phyloP scores from a whole-genome alignment of 2,329 filamentous ascomycete species.

The Aspergillus proliferans region DNA sequence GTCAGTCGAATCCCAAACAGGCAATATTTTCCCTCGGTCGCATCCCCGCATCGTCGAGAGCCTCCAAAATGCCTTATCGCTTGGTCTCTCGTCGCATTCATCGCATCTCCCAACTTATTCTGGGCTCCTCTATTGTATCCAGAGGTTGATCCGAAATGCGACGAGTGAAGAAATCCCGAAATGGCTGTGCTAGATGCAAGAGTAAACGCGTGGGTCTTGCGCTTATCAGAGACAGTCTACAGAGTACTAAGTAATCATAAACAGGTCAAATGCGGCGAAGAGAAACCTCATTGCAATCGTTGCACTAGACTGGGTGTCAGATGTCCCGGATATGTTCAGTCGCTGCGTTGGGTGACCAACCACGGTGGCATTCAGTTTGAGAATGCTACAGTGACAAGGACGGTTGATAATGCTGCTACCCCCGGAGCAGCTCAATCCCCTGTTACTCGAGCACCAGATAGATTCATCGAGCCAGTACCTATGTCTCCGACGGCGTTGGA shows the following conservation, averaged over 20 bases:
- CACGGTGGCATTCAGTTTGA: constrained; percentile 6
- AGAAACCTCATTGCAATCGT: constrained; percentile 32
- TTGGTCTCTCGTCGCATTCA: neutral
- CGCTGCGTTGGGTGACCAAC: constrained; percentile 34
- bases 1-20: neutral
- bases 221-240: neutral
- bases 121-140: neutral
- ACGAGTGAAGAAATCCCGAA: constrained; percentile 38
- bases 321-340: constrained; percentile 34
- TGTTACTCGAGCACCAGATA: neutral
- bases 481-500: neutral
- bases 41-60: neutral
- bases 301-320: constrained; percentile 33
- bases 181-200: constrained; percentile 37
- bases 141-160: constrained; percentile 20
- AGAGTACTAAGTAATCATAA: neutral
- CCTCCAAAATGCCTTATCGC: neutral
- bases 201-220: constrained; percentile 30
- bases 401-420: neutral
- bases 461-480: neutral
- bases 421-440: neutral
- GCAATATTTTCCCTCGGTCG: neutral
- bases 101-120: neutral
- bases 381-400: neutral
- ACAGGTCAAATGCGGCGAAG: constrained; percentile 37